Evolutionary conservation across 257 asterid genomes (phyloP), one percentile per base, ranked within the genome.

Genomic region (Parsonsia alboflavescens): DNA sequence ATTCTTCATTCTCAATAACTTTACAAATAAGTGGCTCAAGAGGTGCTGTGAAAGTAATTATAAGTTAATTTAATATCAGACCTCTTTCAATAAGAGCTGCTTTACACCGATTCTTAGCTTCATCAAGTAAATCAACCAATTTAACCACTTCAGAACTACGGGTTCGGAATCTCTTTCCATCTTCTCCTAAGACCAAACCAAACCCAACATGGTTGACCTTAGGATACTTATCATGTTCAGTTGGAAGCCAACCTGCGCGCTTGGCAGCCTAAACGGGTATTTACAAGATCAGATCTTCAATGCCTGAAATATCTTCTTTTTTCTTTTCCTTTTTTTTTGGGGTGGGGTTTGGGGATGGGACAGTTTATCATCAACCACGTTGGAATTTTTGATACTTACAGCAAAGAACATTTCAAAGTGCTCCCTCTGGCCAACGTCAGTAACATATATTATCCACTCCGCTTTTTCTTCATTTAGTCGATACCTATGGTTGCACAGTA

Each of bases 181-280:
- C 99, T 56, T 88, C 96, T 36, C 99, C 98, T 68, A 90, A 88
- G 78, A 95, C 98, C 75, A 92, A 88, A 74, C 98, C 99, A 86
- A 90, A 89, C 17, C 96, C 98, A 15, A 89, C 98, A 69, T 95
- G 99, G 83, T 87, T 95, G 65, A 80, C 81, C 85, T 82, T 95
- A 52, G 98, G 98, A 79, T 85, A 92, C 81, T 73, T 78, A 49
- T 81, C 85, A 70, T 79, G 92, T 10, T 85, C 92, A 74, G 84
- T 78, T 58, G 98, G 98, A 85, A 94, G 95, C 99, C 99, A 94
- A 58, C 93, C 96, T 5, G 90, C 98, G 33, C 75, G 89, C 74
- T 76, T 92, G 72, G 96, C 99, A 81, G 98, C 97, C 99, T 94
- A 78, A 62, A 84, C 75, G 77, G 77, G 72, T 77, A 76, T 71